These are phyloP conservation scores for Scheffersomyces lignicola DNA, from an alignment of 1,139 yeast species.

Conservation along the genomic window DNA sequence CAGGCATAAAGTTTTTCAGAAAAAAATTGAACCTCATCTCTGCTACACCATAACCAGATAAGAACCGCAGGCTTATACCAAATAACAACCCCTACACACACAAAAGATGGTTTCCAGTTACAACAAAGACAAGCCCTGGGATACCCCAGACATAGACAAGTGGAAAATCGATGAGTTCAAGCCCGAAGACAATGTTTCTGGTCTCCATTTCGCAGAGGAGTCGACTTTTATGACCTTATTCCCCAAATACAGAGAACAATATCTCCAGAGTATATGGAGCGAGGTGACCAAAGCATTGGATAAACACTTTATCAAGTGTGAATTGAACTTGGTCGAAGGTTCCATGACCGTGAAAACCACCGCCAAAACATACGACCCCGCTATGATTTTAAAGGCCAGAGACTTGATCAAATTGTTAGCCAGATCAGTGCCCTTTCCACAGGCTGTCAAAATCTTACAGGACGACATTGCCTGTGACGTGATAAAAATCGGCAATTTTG, in stretches of 20 bases:
- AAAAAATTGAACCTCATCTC: slow-evolving; percentile 12
- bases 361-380: slow-evolving; percentile 93
- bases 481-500: slow-evolving; percentile 88
- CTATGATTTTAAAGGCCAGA: slow-evolving; percentile 88
- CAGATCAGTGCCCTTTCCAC: slow-evolving; percentile 96
- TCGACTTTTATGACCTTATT: slow-evolving; percentile 91
- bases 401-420: slow-evolving; percentile 92
- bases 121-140: slow-evolving; percentile 97
- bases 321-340: slow-evolving; percentile 90
- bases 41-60: neutral
- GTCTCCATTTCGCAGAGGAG: slow-evolving; percentile 88
- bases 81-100: too few relatives aligned
- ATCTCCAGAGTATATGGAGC: slow-evolving; percentile 87
- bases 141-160: slow-evolving; percentile 90
- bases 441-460: slow-evolving; percentile 86
- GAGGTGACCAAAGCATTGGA: slow-evolving; percentile 84
- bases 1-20: slow-evolving; percentile 6
- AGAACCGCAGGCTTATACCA: too few relatives aligned
- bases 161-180: slow-evolving; percentile 90
- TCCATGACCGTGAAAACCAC: slow-evolving; percentile 97
- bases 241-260: slow-evolving; percentile 94
- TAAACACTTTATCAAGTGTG: slow-evolving; percentile 73
- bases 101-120: slow-evolving; percentile 94
- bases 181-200: slow-evolving; percentile 85
- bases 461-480: slow-evolving; percentile 97